Base-by-base conservation (phyloP, 169 alveolate genomes). In the Toxoplasma gondii region DNA sequence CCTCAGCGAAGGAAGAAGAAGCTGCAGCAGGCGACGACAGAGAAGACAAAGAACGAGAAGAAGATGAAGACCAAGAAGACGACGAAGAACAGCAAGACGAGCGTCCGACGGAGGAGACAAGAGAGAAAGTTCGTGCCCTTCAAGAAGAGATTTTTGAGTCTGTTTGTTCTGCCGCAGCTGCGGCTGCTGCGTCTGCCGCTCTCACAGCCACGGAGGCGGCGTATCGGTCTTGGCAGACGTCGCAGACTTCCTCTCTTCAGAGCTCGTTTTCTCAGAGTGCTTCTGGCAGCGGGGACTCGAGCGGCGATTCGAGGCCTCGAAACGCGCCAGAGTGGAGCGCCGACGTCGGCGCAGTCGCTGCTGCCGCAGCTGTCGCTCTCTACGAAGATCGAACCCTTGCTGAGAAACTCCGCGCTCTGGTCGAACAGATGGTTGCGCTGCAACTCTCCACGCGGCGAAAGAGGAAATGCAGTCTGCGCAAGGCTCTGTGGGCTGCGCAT, bases 121-220 rank as follows among this genome's bases (percentile, higher is more conserved):
- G 2, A 1, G 19, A 16, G n/a, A 19, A 64, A 19, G 29, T 27
- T 1, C n/a, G 24, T 16, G 31, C 7, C 34, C 67, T 82, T 16
- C 90, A 78, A 78, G 43, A 78, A n/a, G 86, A 78, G 86, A 19
- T 78, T 12, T 1, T 82, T 0, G 90, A 82, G 27, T 10, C 41
- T 1, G 69, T 82, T 10, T 82, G 69, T n/a, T 0, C n/a, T 10
- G 41, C 38, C 22, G 90, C 90, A 12, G 90, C 90, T 82, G 22
- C 58, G 2, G 90, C 90, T 0, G 90, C 90, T 4, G 90, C 90
- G 22, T 1, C 64, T 0, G 90, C 90, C 19, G 90, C 90, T 41
- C 34, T 43, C n/a, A 82, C 90, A 31, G 90, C 90, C 9, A 43
- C 90, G 41, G 64, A 82, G 90, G 90, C 90, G 12, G 67, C 67